phyloP scores from a whole-genome alignment of 73 alveolate species.

The Paramecium biaurelia region DNA sequence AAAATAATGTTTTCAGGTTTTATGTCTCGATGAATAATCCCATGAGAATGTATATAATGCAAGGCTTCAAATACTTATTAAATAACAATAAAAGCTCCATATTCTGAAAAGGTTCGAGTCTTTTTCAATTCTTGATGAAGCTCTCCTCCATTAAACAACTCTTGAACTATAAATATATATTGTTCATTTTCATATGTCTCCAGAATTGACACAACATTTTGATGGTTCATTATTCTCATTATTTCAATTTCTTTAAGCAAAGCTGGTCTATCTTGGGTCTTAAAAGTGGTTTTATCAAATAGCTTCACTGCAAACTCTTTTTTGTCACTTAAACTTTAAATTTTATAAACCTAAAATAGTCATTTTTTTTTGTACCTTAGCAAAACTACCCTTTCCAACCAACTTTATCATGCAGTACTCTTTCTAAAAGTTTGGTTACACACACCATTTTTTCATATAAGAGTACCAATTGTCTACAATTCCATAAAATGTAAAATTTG shows the following conservation, averaged over 20 bases:
- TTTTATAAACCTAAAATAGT: slow-evolving; percentile 3
- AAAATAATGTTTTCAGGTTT: slow-evolving; percentile 87
- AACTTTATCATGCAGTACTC: slow-evolving; percentile 50
- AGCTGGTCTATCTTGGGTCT: slow-evolving; percentile 26
- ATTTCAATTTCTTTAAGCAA: slow-evolving; percentile 14
- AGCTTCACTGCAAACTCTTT: slow-evolving; percentile 12
- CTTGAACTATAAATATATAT: slow-evolving; percentile 65
- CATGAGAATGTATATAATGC: slow-evolving; percentile 77
- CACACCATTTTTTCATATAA: background rate
- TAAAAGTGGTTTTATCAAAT: slow-evolving; percentile 24
- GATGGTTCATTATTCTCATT: background rate
- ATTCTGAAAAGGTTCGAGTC: slow-evolving; percentile 20
- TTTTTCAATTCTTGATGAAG: slow-evolving; percentile 62
- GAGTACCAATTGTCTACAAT: background rate
- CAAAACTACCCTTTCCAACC: slow-evolving; percentile 63
- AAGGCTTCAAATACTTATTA: slow-evolving; percentile 60
- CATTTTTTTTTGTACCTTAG: background rate
- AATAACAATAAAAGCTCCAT: slow-evolving; percentile 22
- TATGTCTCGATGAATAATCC: slow-evolving; percentile 84
- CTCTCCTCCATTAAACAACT: slow-evolving; percentile 70
- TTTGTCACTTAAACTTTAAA: background rate
- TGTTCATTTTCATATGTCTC: slow-evolving; percentile 70
- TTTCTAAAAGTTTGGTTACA: slow-evolving; percentile 25
- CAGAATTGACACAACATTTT: slow-evolving; percentile 17
- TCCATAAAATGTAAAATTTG: background rate